Evolutionary conservation across 768 basidiomycete species (phyloP).

Genomic region (Lactifluus piperatus): DNA sequence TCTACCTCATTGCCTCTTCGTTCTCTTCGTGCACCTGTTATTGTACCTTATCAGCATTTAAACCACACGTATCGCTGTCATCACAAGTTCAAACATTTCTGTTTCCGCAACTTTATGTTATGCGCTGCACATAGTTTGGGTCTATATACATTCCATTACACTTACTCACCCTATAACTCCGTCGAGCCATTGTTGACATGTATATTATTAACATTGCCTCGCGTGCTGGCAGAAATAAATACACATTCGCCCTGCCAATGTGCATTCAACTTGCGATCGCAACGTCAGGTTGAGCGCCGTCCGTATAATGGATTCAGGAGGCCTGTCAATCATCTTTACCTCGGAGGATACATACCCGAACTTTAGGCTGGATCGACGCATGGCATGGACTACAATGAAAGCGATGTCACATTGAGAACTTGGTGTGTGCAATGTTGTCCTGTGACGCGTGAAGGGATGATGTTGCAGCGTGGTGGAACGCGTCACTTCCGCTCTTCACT

Average conservation of each 20-base stretch:
- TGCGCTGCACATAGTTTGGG: slow-evolving; percentile 18
- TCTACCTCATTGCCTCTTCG: slow-evolving; percentile 5
- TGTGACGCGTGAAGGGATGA: slow-evolving; percentile 4
- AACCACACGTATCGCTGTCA: slow-evolving; percentile 10
- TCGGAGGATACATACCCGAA: background rate
- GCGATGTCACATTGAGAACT: background rate
- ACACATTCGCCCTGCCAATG: slow-evolving; percentile 1
- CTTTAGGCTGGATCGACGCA: background rate
- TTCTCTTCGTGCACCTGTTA: slow-evolving; percentile 6
- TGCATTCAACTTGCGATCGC: background rate
- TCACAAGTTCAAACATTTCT: slow-evolving; percentile 5
- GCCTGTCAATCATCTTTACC: background rate
- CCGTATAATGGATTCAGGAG: background rate
- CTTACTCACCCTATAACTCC: slow-evolving; percentile 17
- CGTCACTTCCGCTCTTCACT: slow-evolving; percentile 4
- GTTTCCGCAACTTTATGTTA: slow-evolving; percentile 15
- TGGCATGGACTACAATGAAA: background rate
- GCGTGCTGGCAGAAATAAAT: slow-evolving; percentile 10
- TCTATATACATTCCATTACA: slow-evolving; percentile 14
- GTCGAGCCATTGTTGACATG: slow-evolving; percentile 13
- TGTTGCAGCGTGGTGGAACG: background rate
- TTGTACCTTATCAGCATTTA: slow-evolving; percentile 16
- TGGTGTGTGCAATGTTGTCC: background rate
- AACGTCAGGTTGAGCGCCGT: background rate
- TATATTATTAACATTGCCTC: slow-evolving; percentile 15